Evolutionary conservation across 192 early-diverging fungal genomes (phyloP), one percentile per base, ranked within the genome.

Genomic region (Coemansia sp.): DNA sequence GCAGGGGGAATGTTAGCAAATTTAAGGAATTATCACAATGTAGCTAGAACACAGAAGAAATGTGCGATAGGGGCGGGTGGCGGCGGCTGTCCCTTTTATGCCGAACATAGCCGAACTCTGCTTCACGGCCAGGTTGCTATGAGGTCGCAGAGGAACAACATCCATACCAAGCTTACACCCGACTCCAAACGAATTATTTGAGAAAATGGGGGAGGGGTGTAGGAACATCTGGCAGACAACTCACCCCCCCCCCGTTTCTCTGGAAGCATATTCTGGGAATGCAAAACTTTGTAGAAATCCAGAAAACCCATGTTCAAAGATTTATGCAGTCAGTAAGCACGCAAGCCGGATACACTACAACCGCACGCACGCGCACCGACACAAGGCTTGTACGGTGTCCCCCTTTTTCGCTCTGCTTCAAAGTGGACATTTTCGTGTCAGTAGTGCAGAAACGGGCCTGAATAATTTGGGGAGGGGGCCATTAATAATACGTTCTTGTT

Each of bases 41-140:
- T 59, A 53, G 35, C 57, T 59, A 36, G 36, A 59, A 59, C 36
- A 26, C 20, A 2, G 34, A 35, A 39, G 57, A 18, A 59, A 36
- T 35, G 33, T 16, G 18, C 33, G 16, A 36, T 10, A 24, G 60
- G 3, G 43, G 60, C 43, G 23, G 43, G 39, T 30, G 60, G 60
- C 60, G 57, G 57, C 57, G 34, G 57, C 4, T 15, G 57, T 36
- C 34, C 57, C 35, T 59, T 59, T 59, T 59, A 59, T 59, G 34
- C 38, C 34, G 24, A 21, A 53, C 51, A 10, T 11, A 26, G 51
- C 20, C 26, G 14, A 9, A 53, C 10, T 8, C 24, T 53, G 51
- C 5, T 23, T 6, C 23, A 10, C 51, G 12, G 51, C 23, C 7
- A 21, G 9, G 51, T n/a, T 26, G 20, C 21, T 26, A 53, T 30